Evolutionary conservation across 345 rosid genomes (phyloP), one percentile per base, ranked within the genome.

Genomic region (Microcos paniculata): DNA sequence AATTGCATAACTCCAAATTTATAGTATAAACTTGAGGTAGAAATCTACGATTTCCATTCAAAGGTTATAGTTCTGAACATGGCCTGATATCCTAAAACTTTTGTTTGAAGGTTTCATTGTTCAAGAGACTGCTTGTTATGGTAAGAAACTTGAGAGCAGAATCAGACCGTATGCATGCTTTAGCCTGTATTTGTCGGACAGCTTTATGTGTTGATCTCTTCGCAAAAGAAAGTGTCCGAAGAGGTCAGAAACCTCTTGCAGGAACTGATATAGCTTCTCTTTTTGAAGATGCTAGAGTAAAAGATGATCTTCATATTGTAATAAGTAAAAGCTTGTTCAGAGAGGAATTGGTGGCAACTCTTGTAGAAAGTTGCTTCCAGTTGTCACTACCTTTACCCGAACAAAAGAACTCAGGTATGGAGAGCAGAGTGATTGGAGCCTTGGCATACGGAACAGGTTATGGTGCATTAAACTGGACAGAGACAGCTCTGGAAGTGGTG

Each of bases 351-450:
- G 99, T 95, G 70, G 99, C 99, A 73, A 87, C 96, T 64, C 90
- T 95, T 76, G 97, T 95, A 70, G 99, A 95, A 87, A 95, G 99
- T 86, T 93, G 99, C 86, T 95, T 95, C 84, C 99, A 91, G 91
- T 74, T 95, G 86, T 93, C 99, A 76, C 87, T 95, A 73, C 99
- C 99, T 79, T 85, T 95, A 84, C 89, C 97, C 70, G 98, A 93
- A 86, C 99, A 90, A 79, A 93, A 90, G 80, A 86, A 87, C 82
- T 78, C 97, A 5, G 98, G 99, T 55, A 95, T 91, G 99, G 98
- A 95, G 86, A 87, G 99, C 88, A 90, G 98, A 82, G 99, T 95
- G 71, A 95, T 95, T 78, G 98, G 98, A 80, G 99, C 98, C 72
- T 87, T 95, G 85, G 98, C 99, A 72, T 93, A 95, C 85, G 99